phyloP scores from a whole-genome alignment of 2,329 filamentous ascomycete genomes.

The Pseudocercospora fuligena region DNA sequence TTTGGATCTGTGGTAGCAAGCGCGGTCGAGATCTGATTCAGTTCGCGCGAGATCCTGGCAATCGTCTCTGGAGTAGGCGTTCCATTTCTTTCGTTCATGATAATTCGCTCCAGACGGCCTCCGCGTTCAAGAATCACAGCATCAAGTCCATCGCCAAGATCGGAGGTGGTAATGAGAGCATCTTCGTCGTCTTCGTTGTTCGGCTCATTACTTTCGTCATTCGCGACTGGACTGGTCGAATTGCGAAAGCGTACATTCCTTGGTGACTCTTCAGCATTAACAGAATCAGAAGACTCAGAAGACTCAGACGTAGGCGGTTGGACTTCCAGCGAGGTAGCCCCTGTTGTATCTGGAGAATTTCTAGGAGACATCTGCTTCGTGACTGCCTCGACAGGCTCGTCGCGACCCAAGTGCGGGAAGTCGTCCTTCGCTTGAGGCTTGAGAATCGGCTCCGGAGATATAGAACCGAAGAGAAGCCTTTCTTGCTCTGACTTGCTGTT shows the following conservation, averaged over 20 bases:
- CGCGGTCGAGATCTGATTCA: constrained; percentile 32
- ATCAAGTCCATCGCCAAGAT: constrained; percentile 47
- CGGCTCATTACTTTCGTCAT: constrained; percentile 7
- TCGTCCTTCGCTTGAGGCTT: background rate
- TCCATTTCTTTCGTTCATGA: constrained; percentile 43
- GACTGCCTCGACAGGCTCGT: background rate
- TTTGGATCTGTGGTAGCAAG: constrained; percentile 22
- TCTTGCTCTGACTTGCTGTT: constrained; percentile 1
- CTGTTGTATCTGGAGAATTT: background rate
- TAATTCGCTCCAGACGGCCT: constrained; percentile 45
- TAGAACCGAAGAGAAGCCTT: background rate
- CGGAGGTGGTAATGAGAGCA: constrained; percentile 27
- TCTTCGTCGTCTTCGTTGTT: constrained; percentile 4
- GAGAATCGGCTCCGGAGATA: constrained; percentile 3
- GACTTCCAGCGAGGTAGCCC: background rate
- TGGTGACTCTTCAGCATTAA: background rate
- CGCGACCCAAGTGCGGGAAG: background rate
- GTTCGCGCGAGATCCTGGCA: constrained; percentile 35
- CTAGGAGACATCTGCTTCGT: background rate
- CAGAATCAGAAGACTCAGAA: background rate
- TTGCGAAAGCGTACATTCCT: constrained; percentile 8
- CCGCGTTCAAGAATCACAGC: constrained; percentile 48
- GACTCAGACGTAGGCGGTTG: background rate
- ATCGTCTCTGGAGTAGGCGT: constrained; percentile 27
- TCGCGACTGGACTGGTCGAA: constrained; percentile 2